Percentiles rank a stretch among this genome's conserved stretches.
Conservation (phyloP, 176 grass and related monocot species). For the Paspalum notatum region DNA sequence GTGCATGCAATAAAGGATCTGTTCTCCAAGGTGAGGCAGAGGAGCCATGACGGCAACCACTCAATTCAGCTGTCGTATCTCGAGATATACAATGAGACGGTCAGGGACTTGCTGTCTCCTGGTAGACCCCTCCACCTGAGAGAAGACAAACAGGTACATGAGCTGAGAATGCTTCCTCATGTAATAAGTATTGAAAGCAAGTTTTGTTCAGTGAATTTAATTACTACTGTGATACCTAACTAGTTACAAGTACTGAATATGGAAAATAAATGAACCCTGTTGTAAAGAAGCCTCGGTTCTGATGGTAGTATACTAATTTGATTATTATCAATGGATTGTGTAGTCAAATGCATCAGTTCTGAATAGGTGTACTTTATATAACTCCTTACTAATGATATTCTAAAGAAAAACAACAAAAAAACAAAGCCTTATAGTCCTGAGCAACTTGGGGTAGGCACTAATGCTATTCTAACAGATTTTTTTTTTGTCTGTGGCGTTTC, state of each 20-base stretch:
- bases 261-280: neutral
- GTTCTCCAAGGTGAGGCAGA: slow-evolving; percentile 83
- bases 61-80: slow-evolving; percentile 87
- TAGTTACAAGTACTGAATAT: neutral
- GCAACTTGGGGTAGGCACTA: too few relatives aligned
- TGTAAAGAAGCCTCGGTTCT: neutral
- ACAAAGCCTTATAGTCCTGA: too few relatives aligned
- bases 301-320: neutral
- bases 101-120: slow-evolving; percentile 92
- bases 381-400: neutral
- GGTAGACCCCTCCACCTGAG: slow-evolving; percentile 77
- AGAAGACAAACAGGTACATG: slow-evolving; percentile 90
- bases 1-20: slow-evolving; percentile 96
- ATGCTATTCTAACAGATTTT: too few relatives aligned
- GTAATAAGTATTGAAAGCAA: neutral
- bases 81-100: slow-evolving; percentile 98
- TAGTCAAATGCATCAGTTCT: neutral
- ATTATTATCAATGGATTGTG: neutral
- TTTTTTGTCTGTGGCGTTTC: slow-evolving; percentile 38
- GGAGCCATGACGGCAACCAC: slow-evolving; percentile 68
- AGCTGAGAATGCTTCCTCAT: slow-evolving; percentile 4
- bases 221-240: slow-evolving; percentile 10
- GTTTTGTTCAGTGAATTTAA: slow-evolving; percentile 7
- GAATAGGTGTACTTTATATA: neutral
- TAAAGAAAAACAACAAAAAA: slow-evolving; percentile 19